Evolutionary conservation across 225 moss, liverwort and hornwort species (phyloP).

Genomic region (Anthoceros angustus): DNA sequence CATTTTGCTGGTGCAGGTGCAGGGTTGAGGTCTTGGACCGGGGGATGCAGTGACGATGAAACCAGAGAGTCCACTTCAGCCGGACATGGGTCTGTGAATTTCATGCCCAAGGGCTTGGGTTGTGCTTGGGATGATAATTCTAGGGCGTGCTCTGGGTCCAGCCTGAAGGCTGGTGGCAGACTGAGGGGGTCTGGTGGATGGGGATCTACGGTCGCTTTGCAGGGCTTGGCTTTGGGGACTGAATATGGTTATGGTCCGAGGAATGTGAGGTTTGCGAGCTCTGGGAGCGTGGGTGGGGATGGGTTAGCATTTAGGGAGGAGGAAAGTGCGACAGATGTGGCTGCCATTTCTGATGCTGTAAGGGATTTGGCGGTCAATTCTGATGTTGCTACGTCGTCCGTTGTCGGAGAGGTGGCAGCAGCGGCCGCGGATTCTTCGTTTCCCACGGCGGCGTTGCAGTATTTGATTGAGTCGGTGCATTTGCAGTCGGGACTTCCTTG

Average conservation of each 20-base stretch:
- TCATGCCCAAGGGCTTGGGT: too few relatives aligned
- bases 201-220: not conserved
- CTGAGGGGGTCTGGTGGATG: not conserved
- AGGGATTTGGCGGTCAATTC: constrained; percentile 17
- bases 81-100: too few relatives aligned
- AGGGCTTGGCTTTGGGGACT: not conserved
- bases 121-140: too few relatives aligned
- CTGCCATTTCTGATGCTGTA: constrained; percentile 19
- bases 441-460: constrained; percentile 84
- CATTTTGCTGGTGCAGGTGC: too few relatives aligned
- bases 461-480: constrained; percentile 73
- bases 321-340: constrained; percentile 28
- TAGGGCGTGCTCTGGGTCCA: too few relatives aligned
- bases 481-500: constrained; percentile 74
- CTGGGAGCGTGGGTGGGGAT: constrained; percentile 26
- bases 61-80: too few relatives aligned
- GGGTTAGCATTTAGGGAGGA: constrained; percentile 43
- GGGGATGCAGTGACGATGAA: too few relatives aligned
- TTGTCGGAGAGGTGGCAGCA: constrained; percentile 61
- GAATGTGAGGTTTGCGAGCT: constrained; percentile 33
- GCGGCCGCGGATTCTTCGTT: constrained; percentile 63
- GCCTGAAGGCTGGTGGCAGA: too few relatives aligned
- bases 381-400: constrained; percentile 15
- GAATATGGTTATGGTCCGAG: constrained; percentile 4
- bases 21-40: too few relatives aligned